Conservation (phyloP, 1,139 yeast species). For the Suhomyces ambrosiae region DNA sequence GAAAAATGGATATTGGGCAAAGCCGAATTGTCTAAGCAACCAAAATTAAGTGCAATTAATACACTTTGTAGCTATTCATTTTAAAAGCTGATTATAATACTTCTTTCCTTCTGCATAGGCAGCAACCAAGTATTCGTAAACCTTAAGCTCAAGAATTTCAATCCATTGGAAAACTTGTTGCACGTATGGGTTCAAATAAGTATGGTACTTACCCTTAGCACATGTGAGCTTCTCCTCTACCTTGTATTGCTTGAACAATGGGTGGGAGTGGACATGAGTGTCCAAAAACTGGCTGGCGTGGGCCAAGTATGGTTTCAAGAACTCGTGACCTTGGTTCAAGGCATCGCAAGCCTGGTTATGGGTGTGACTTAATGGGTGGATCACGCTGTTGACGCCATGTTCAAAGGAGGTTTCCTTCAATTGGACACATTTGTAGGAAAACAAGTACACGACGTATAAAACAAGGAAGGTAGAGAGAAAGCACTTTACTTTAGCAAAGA, state of each 20-base stretch:
- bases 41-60: too few species aligned
- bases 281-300: constrained; percentile 36
- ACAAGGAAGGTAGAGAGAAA: constrained; percentile 32
- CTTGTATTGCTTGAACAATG: constrained; percentile 36
- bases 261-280: constrained; percentile 39
- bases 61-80: constrained; percentile 1
- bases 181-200: constrained; percentile 32
- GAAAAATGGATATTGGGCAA: too few species aligned
- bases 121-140: constrained; percentile 23
- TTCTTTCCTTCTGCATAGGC: constrained; percentile 20
- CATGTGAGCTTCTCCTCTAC: constrained; percentile 31
- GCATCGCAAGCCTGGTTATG: constrained; percentile 41
- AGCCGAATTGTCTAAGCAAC: too few species aligned
- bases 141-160: constrained; percentile 35
- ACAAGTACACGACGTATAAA: constrained; percentile 42
- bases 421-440: constrained; percentile 43
- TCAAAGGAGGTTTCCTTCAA: constrained; percentile 36
- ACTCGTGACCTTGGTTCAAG: constrained; percentile 33
- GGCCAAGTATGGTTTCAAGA: constrained; percentile 36
- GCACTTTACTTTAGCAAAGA: constrained; percentile 28
- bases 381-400: constrained; percentile 29
- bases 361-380: constrained; percentile 43
- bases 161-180: constrained; percentile 32
- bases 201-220: constrained; percentile 22
- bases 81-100: constrained; percentile 3